phyloP scores from a whole-genome alignment of 768 basidiomycete species.

The Amylocystis lapponica region DNA sequence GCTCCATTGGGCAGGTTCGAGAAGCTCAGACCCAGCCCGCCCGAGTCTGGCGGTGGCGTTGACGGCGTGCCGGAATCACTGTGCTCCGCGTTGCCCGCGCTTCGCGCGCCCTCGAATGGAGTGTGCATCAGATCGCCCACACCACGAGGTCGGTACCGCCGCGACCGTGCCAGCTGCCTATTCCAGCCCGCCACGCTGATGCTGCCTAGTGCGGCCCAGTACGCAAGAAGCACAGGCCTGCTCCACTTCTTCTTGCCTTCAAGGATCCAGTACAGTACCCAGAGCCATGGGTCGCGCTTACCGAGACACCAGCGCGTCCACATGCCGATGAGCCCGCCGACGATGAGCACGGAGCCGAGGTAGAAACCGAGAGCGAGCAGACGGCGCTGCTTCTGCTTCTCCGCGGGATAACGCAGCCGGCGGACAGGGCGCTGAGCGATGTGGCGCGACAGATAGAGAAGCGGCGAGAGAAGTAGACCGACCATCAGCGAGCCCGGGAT shows the following conservation, averaged over 20 bases:
- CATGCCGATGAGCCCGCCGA: slow-evolving; percentile 78
- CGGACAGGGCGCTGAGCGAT: slow-evolving; percentile 82
- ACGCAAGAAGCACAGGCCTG: slow-evolving; percentile 68
- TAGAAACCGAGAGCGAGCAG: slow-evolving; percentile 85
- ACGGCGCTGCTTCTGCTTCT: slow-evolving; percentile 77
- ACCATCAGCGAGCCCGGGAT: slow-evolving; percentile 88
- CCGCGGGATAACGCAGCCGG: slow-evolving; percentile 75
- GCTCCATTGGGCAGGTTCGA: slow-evolving; percentile 36
- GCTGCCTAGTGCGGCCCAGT: slow-evolving; percentile 78
- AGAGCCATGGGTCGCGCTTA: slow-evolving; percentile 83
- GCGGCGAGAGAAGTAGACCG: slow-evolving; percentile 92
- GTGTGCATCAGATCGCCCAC: slow-evolving; percentile 19
- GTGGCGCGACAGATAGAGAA: slow-evolving; percentile 87
- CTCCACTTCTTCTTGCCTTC: slow-evolving; percentile 77
- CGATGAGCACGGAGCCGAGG: slow-evolving; percentile 65
- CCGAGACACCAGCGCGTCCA: slow-evolving; percentile 89
- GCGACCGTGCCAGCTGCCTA: slow-evolving; percentile 75
- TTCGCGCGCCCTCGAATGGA: background rate
- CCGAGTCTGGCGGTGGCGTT: slow-evolving; percentile 13
- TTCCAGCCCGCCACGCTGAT: slow-evolving; percentile 95
- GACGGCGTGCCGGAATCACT: slow-evolving; percentile 24
- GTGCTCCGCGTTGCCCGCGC: slow-evolving; percentile 2
- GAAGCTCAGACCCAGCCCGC: slow-evolving; percentile 26
- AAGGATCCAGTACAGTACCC: slow-evolving; percentile 72
- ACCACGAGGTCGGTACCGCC: slow-evolving; percentile 51